Percentiles rank a stretch among this genome's conserved stretches.
These are phyloP conservation scores for Tuber indicum DNA, from an alignment of 495 filamentous ascomycete species.

Conservation along the genomic window DNA sequence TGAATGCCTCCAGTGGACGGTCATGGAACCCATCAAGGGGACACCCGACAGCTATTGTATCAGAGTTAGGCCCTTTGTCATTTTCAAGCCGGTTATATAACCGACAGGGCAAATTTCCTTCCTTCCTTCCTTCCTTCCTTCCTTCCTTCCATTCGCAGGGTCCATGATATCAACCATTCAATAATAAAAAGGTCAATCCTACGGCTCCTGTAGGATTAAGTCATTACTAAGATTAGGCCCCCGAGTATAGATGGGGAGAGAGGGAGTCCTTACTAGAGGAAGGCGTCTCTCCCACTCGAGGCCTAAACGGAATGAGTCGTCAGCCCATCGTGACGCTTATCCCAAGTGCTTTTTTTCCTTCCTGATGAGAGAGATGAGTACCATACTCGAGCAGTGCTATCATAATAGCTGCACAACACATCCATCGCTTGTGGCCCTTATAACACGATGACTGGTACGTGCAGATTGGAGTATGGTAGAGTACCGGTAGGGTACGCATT, in stretches of 20 bases:
- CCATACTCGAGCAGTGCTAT: neutral
- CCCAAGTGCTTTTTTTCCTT: neutral
- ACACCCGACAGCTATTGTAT: neutral
- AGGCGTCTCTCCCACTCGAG: neutral
- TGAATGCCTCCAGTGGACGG: too few species aligned
- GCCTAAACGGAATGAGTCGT: neutral
- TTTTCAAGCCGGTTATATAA: neutral
- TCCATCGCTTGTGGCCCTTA: neutral
- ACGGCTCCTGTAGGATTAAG: neutral
- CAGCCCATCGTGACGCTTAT: neutral
- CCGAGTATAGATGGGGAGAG: neutral
- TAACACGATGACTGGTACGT: neutral
- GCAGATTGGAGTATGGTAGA: neutral
- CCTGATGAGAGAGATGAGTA: too few species aligned
- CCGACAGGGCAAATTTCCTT: neutral
- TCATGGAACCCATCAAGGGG: neutral
- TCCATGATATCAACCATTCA: neutral
- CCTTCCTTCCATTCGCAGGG: neutral
- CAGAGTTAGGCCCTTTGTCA: neutral
- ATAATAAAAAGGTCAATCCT: neutral
- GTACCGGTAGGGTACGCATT: too few species aligned
- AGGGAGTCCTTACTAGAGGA: neutral
- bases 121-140: neutral
- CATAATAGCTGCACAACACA: neutral
- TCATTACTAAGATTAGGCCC: neutral